Evolutionary conservation across 1,284 basidiomycete genomes (phyloP), one percentile per base, ranked within the genome.

Genomic region (Trichosporon coremiiforme): DNA sequence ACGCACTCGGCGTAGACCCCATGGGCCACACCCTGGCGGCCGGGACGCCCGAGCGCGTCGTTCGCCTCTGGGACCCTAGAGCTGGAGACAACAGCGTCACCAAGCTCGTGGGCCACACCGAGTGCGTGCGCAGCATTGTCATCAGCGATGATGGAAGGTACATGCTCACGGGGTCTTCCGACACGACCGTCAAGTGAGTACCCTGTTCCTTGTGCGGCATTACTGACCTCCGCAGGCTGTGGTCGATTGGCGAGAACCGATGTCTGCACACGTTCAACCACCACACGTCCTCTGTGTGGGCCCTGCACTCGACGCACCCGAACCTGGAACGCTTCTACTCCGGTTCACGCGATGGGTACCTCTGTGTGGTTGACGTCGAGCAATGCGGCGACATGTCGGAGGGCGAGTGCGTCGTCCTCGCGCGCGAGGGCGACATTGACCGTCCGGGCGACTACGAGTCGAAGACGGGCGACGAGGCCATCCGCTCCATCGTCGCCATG

Each of bases 211-310:
- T 9, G n/a, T 45, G 63, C 9, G 6, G 17, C 36, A 0, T 31
- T 31, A 17, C 9, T 62, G 29, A 47, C 35, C n/a, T 6, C 55
- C 55, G 92, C 78, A 94, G 95, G 77, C 87, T 99, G 10, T 98
- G 96, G 96, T 98, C 95, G 0, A 85, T 98, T 10, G 90, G 92
- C 22, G 87, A 87, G 10, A 95, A 98, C 80, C 87, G 92, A 12
- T 97, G 94, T 79, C 84, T 99, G 13, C 94, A 99, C 78, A 99
- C 96, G 0, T 99, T 98, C 84, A 92, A 92, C 0, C 92, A 98
- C 80, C 97, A 99, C 81, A 90, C 91, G 15, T 94, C 95, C 70
- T 95, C 94, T 17, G 94, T 99, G 38, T 98, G 97, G 96, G 91
- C 94, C 0, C 86, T 99, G 1, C 89, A 89, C 79, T 96, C 94